Evolutionary conservation across 441 rosid genomes (phyloP), one percentile per base, ranked within the genome.

Genomic region (Populus trichocarpa): DNA sequence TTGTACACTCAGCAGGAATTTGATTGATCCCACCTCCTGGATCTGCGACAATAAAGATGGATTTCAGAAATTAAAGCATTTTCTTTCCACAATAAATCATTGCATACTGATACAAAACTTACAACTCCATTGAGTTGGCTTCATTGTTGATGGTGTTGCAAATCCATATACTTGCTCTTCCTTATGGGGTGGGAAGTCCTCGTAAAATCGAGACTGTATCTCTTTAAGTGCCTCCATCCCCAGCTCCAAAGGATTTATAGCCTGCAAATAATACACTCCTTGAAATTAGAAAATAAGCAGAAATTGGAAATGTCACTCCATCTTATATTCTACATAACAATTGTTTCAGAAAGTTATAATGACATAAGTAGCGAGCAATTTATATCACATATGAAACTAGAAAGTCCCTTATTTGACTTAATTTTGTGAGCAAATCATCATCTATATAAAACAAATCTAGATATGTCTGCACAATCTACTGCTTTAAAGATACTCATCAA

Each of bases 1-100:
- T 72, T 12, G 91, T 92, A 81, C 98, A 96, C 77, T 92, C 97
- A 35, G 81, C 93, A 25, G 99, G 98, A 83, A 96, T 94, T 89
- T 96, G 99, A 86, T 96, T 96, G 84, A 96, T 89, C 57, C 99
- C 99, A 2, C 98, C 99, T 75, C 93, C 96, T 11, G 99, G 99
- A 89, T 94, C 99, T 96, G 82, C 70, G 59, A 57, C 22, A 73
- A 74, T 72, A 78, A 69, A 76, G 78, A 75, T 6, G 23, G 75
- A 35, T 23, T 23, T 72, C 32, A 75, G 71, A 79, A 78, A 75
- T 28, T n/a, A 67, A 76, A 67, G 16, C 53, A 76, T 4, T 64
- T 75, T 76, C 25, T 26, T 71, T 72, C 71, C 64, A 16, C n/a
- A 74, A 66, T 66, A 74, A 42, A 11, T 72, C 35, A 28, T 32